Conservation (phyloP, 441 rosid species). For the Dalechampia spathulata region DNA sequence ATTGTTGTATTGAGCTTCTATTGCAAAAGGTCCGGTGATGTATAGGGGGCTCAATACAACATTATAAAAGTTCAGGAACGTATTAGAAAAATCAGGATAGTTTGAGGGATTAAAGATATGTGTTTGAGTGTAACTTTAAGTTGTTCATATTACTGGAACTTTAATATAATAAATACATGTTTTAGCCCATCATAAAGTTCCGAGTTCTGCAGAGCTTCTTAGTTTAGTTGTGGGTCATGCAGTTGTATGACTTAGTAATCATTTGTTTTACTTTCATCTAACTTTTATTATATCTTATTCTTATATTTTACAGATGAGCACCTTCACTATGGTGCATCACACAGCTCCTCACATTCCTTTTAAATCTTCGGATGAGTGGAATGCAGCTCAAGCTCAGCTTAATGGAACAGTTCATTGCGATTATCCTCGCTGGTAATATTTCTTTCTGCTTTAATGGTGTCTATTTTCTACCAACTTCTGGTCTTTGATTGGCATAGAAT, state of each 20-base stretch:
- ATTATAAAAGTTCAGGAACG: no score
- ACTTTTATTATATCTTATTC: slow-evolving; percentile 5
- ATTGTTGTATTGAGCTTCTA: no score
- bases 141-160: no score
- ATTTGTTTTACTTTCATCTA: slow-evolving; percentile 4
- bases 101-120: no score
- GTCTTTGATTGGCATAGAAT: slow-evolving; percentile 5
- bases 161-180: no score
- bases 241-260: background rate
- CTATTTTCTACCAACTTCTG: background rate
- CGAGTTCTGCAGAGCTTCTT: background rate
- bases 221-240: background rate
- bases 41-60: no score
- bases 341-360: slow-evolving; percentile 92
- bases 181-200: background rate
- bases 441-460: background rate
- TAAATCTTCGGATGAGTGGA: slow-evolving; percentile 70
- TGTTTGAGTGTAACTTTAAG: no score
- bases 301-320: slow-evolving; percentile 61
- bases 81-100: no score
- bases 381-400: slow-evolving; percentile 84
- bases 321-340: slow-evolving; percentile 96
- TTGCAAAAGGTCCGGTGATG: no score
- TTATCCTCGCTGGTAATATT: slow-evolving; percentile 74
- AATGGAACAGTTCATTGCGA: slow-evolving; percentile 91